These are phyloP conservation scores for Rauvolfia tetraphylla DNA, from an alignment of 257 asterid species.

Conservation along the genomic window DNA sequence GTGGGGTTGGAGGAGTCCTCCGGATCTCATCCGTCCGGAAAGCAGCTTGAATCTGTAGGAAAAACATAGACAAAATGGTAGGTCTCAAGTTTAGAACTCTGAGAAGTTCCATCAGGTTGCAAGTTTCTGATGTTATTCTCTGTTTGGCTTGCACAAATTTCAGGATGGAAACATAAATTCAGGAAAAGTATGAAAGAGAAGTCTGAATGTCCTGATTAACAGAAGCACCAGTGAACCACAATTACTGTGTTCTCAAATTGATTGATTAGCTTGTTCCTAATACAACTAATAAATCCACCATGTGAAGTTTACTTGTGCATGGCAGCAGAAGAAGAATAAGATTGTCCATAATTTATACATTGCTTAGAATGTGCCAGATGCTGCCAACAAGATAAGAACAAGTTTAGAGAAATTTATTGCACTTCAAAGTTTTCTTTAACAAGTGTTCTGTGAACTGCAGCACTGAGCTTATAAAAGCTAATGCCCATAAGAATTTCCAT, in stretches of 20 bases:
- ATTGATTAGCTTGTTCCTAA: neutral
- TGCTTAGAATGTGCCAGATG: neutral
- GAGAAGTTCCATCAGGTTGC: neutral
- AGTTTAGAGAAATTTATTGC: neutral
- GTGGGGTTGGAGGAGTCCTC: conserved; percentile 54
- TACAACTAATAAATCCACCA: neutral
- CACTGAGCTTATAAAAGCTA: neutral
- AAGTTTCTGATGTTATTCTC: neutral
- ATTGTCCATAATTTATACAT: neutral
- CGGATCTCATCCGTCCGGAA: conserved; percentile 52
- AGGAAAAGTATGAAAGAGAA: neutral
- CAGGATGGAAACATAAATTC: neutral
- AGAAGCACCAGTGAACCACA: neutral
- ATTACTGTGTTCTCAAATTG: neutral
- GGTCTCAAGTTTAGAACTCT: neutral
- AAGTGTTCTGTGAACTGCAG: neutral
- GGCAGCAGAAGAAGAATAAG: neutral
- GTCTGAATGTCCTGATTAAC: neutral
- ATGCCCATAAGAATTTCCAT: neutral
- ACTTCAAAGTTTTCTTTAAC: neutral
- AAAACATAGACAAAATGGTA: neutral
- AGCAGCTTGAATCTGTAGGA: conserved; percentile 47
- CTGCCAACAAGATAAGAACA: neutral
- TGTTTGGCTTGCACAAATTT: neutral
- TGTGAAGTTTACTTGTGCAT: neutral